A percentile compares a stretch with the other conserved stretches of the same genome.
Evolutionary conservation across 139 green algal species (phyloP).

Genomic region (Pleodorina starrii): DNA sequence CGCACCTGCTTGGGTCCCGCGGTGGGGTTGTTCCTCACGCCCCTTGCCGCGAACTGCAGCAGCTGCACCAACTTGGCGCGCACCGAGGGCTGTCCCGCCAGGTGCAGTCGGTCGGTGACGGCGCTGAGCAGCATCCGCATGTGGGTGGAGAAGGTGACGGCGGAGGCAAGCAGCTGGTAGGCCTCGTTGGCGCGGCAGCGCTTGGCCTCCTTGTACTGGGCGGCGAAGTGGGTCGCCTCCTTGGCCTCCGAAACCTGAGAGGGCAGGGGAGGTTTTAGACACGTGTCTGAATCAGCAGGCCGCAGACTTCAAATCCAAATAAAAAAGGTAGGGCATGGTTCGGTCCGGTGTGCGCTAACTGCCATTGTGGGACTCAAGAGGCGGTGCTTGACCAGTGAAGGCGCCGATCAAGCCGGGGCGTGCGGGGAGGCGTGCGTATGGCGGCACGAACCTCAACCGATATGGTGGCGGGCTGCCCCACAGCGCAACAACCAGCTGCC

Average conservation of each 20-base stretch:
- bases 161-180: constrained; percentile 81
- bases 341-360: too few species aligned
- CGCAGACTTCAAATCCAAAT: too few species aligned
- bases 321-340: too few species aligned
- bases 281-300: neutral
- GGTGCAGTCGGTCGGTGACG: constrained; percentile 60
- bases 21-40: constrained; percentile 82
- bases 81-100: constrained; percentile 70
- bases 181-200: constrained; percentile 76
- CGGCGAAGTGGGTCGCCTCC: constrained; percentile 79
- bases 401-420: too few species aligned
- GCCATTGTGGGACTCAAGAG: too few species aligned
- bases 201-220: constrained; percentile 88
- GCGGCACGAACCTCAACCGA: too few species aligned
- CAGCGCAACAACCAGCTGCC: too few species aligned
- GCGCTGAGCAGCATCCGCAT: constrained; percentile 50
- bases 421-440: too few species aligned
- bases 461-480: too few species aligned
- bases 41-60: constrained; percentile 78
- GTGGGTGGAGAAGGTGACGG: constrained; percentile 76
- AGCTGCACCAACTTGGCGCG: constrained; percentile 81
- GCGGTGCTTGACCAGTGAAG: too few species aligned
- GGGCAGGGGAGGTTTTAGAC: neutral
- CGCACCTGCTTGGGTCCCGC: constrained; percentile 68
- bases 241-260: constrained; percentile 79